Evolutionary conservation across 139 green algal species (phyloP).

Genomic region (Tetradesmus obliquus): DNA sequence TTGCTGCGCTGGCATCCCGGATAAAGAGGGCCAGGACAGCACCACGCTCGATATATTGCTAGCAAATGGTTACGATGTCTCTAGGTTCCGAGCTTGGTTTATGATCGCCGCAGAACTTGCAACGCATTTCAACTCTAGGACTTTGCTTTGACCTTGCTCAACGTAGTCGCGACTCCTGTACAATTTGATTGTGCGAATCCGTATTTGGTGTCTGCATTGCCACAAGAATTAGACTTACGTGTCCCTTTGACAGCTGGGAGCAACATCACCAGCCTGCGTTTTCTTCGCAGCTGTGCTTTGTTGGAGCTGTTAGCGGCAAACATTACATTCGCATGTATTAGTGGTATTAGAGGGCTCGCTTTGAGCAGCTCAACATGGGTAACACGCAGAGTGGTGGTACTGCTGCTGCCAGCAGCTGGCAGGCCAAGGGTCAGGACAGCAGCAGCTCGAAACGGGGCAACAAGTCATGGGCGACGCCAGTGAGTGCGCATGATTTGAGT

Average conservation of each 20-base stretch:
- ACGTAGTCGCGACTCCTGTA: background rate
- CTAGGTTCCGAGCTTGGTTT: background rate
- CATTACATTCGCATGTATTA: background rate
- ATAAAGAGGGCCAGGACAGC: background rate
- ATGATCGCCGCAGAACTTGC: background rate
- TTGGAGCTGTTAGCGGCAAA: too few species aligned
- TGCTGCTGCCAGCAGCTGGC: background rate
- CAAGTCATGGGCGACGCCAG: conserved; percentile 25
- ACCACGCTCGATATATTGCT: background rate
- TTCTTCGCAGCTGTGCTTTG: background rate
- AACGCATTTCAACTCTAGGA: background rate
- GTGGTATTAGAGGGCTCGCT: background rate
- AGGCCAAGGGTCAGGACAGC: background rate
- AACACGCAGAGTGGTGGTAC: background rate
- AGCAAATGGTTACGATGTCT: background rate
- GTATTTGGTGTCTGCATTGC: background rate
- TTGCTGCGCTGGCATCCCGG: background rate
- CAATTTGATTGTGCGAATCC: background rate
- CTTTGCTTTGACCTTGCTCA: background rate
- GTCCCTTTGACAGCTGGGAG: background rate
- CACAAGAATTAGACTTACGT: background rate
- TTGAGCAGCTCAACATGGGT: background rate
- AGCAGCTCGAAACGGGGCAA: background rate
- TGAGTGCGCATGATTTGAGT: background rate
- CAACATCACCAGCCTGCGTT: background rate